Evolutionary conservation across 805 yeast species (phyloP), one percentile per base, ranked within the genome.

Genomic region (Candida glaebosa): DNA sequence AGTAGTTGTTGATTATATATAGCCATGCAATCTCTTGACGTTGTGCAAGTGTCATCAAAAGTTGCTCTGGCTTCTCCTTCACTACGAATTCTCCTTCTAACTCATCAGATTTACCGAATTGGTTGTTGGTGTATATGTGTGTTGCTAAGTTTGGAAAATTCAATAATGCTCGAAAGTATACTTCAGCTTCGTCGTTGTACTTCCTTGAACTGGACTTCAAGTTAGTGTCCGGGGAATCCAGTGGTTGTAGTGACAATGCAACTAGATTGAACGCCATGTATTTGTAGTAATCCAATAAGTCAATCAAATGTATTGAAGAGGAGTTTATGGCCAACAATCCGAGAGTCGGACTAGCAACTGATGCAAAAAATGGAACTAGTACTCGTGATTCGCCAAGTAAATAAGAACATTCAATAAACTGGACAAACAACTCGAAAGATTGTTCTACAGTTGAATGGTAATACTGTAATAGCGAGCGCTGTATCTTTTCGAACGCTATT

Each of bases 11-110:
- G 5, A 65, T 37, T 1, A 57, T 38, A 33, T 47, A 64, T 43
- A 63, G 35, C 37, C 63, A 48, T 3, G 69, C 51, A 4, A 63
- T 46, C 43, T 65, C 69, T 38, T 58, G 65, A 40, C 69, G 50
- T 32, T 54, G 55, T 6, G 20, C 14, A 7, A 47, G 25, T 10
- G 28, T 34, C 5, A 40, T 34, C 4, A 42, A 18, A 10, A 41
- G 19, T 5, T 43, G 37, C 8, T 40, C 41, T 8, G 39, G 37
- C 28, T 31, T 37, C 15, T 32, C 38, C 25, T 28, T 38, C 4
- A 33, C n/a, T 28, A 28, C 9, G 5, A 28, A 28, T 18, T 33
- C 39, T 15, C 28, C 31, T 28, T 33, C 20, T 22, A 7, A 5
- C 10, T 34, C 30, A 16, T 26, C 18, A 8, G 31, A n/a, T n/a